These are phyloP conservation scores for Crithidia fasciculata DNA, from an alignment of 208 protist species.

Conservation along the genomic window DNA sequence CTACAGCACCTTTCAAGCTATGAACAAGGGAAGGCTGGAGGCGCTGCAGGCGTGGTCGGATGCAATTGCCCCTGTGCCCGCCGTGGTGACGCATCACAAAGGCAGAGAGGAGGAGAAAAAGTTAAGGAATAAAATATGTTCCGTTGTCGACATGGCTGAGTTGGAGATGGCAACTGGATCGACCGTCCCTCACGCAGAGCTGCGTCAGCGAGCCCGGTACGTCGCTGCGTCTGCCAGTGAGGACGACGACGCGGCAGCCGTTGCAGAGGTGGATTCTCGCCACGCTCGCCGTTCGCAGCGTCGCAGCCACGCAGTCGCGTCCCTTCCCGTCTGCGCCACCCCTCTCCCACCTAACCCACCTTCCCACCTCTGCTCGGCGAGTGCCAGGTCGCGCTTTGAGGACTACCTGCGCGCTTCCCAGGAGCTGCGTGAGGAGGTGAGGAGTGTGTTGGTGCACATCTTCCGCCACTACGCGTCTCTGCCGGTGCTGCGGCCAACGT, in stretches of 20 bases:
- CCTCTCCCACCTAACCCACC: not conserved
- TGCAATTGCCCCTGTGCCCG: not conserved
- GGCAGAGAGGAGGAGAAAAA: too few relatives aligned
- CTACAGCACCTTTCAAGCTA: constrained; percentile 17
- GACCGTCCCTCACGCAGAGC: too few relatives aligned
- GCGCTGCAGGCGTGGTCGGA: constrained; percentile 14
- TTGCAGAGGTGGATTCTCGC: too few relatives aligned
- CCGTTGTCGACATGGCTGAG: too few relatives aligned
- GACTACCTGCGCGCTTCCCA: not conserved
- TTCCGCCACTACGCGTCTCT: constrained; percentile 53
- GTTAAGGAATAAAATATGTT: too few relatives aligned
- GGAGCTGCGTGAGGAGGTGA: constrained; percentile 27
- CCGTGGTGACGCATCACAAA: not conserved
- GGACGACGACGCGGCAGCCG: too few relatives aligned
- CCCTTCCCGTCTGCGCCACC: constrained; percentile 9
- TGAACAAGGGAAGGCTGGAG: constrained; percentile 25
- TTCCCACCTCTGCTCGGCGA: not conserved
- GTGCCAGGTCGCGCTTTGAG: not conserved
- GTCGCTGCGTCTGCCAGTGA: too few relatives aligned
- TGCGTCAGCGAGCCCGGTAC: too few relatives aligned
- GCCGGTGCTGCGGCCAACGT: constrained; percentile 2
- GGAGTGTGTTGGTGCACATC: constrained; percentile 22
- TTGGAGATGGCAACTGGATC: too few relatives aligned
- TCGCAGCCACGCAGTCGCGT: not conserved
- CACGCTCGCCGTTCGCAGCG: too few relatives aligned